These are phyloP conservation scores for Zizania palustris DNA, from an alignment of 202 grass and related monocot genomes.

Conservation along the genomic window DNA sequence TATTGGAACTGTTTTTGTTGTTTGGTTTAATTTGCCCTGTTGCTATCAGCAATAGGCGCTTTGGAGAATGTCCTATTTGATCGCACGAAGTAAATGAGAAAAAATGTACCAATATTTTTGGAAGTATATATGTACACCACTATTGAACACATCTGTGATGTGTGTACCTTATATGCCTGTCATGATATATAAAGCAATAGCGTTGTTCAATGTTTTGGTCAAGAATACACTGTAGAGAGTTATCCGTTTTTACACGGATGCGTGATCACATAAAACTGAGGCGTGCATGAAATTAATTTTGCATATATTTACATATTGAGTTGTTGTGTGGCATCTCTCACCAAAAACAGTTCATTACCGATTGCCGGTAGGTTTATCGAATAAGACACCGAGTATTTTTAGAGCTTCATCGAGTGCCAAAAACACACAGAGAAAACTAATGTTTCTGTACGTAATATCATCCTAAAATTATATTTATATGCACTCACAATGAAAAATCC, in stretches of 20 bases:
- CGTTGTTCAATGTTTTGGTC: neutral
- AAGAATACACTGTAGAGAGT: neutral
- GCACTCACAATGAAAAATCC: neutral
- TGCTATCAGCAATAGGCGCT: constrained; percentile 14
- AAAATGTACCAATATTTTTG: constrained; percentile 26
- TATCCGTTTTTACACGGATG: neutral
- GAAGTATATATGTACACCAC: constrained; percentile 27
- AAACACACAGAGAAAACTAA: no score
- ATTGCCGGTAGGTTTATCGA: no score
- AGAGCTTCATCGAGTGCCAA: no score
- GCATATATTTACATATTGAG: neutral
- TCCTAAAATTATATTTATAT: no score
- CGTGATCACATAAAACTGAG: neutral
- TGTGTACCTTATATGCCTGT: neutral
- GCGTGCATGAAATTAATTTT: neutral
- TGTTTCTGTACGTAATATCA: no score
- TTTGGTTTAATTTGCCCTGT: constrained; percentile 13
- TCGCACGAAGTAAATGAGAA: neutral
- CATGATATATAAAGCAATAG: neutral
- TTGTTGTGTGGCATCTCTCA: neutral
- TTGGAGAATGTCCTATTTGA: constrained; percentile 19
- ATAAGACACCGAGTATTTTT: no score
- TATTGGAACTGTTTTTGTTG: constrained; percentile 30
- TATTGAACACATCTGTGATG: neutral
- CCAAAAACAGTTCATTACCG: no score